Conservation (phyloP, 192 early-diverging fungal species). For the Coemansia sp. region DNA sequence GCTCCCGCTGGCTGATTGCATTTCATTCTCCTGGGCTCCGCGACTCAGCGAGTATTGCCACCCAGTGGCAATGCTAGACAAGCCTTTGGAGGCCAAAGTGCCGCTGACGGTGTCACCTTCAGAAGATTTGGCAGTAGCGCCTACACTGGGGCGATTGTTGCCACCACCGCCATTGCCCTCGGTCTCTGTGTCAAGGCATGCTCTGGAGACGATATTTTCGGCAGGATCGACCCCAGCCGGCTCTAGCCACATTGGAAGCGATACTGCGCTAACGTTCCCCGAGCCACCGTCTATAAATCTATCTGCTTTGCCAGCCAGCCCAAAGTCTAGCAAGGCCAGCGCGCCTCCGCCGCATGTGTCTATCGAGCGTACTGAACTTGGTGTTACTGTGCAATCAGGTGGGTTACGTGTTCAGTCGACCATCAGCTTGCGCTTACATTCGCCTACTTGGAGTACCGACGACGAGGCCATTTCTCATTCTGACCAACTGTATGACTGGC, state of each 20-base stretch:
- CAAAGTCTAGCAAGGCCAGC: background rate
- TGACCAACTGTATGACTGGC: background rate
- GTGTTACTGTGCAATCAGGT: background rate
- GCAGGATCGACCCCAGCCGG: slow-evolving; percentile 8
- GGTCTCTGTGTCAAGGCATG: background rate
- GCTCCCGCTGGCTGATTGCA: slow-evolving; percentile 6
- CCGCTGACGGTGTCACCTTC: background rate
- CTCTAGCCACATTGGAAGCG: background rate
- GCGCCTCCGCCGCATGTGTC: background rate
- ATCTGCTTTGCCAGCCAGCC: background rate
- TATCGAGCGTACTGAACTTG: background rate
- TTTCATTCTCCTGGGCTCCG: slow-evolving; percentile 12
- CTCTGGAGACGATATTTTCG: slow-evolving; percentile 14
- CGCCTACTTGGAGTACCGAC: background rate
- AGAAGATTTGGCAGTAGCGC: background rate
- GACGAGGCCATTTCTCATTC: slow-evolving; percentile 1
- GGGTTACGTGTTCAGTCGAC: background rate
- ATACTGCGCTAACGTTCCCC: background rate
- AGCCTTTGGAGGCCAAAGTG: background rate
- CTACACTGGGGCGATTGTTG: background rate
- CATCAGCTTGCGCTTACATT: background rate
- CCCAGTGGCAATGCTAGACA: background rate
- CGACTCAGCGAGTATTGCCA: slow-evolving; percentile 1
- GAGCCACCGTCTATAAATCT: background rate
- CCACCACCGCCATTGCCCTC: background rate